A percentile compares a stretch with the other conserved stretches of the same genome.
Conservation (phyloP, 805 yeast genomes). For the Metschnikowia hibisci region DNA sequence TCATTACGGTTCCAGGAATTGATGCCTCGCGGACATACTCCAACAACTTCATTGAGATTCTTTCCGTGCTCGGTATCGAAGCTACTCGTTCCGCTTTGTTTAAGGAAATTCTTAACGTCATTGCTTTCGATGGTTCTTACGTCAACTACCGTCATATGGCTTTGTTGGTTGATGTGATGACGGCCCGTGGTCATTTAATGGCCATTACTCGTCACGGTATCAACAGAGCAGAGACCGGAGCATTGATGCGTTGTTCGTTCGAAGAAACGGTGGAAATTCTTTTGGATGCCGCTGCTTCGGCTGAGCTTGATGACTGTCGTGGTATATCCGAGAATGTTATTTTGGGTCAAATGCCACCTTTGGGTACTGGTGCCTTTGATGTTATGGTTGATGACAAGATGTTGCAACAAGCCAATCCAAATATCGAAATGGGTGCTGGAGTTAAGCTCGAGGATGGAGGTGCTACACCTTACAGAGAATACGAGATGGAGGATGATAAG, state of each 20-base stretch:
- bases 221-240: conserved; percentile 98
- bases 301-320: conserved; percentile 95
- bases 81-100: conserved; percentile 94
- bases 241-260: conserved; percentile 97
- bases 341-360: conserved; percentile 97
- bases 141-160: conserved; percentile 99
- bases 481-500: conserved; percentile 58
- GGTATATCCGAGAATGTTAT: conserved; percentile 98
- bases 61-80: conserved; percentile 95
- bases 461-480: conserved; percentile 85
- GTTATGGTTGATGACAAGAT: conserved; percentile 90
- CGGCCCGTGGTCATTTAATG: conserved; percentile 96
- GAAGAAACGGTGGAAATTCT: conserved; percentile 98
- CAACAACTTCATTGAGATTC: conserved; percentile 92
- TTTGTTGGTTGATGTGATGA: conserved; percentile 94
- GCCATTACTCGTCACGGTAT: conserved; percentile 99
- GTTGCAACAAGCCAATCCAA: conserved; percentile 56
- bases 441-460: conserved; percentile 54
- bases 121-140: conserved; percentile 99
- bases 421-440: conserved; percentile 37
- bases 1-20: conserved; percentile 92
- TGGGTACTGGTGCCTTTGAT: conserved; percentile 98
- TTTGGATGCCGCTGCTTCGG: conserved; percentile 97
- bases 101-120: conserved; percentile 92
- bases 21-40: conserved; percentile 89